Conservation (phyloP, 75 land plant genomes). For the Sequoia sempervirens region DNA sequence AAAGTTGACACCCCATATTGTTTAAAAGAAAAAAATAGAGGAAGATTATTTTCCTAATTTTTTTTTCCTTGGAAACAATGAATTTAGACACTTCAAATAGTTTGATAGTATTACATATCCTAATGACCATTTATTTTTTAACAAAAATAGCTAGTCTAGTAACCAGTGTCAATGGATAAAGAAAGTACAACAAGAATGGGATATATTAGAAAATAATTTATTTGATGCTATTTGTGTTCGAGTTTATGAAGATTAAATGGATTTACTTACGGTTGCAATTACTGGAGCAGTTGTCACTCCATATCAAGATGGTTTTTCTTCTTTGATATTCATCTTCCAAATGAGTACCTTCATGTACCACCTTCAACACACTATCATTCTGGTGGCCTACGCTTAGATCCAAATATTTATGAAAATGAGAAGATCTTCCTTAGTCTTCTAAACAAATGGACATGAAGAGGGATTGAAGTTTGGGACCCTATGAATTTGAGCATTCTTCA, state of each 20-base stretch:
- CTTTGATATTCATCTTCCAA: conserved; percentile 83
- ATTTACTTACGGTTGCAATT: conserved; percentile 81
- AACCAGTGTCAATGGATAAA: conserved; percentile 67
- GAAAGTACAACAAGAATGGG: conserved; percentile 94
- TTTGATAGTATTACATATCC: conserved; percentile 78
- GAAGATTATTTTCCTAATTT: background rate
- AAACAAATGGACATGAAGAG: conserved; percentile 89
- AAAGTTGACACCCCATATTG: background rate
- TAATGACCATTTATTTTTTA: conserved; percentile 63
- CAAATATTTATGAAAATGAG: conserved; percentile 89
- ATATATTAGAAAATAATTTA: conserved; percentile 81
- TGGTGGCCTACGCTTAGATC: conserved; percentile 84
- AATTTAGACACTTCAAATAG: conserved; percentile 40
- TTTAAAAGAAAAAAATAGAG: background rate
- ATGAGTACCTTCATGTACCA: conserved; percentile 73
- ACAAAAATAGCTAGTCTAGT: conserved; percentile 35
- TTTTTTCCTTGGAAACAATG: background rate
- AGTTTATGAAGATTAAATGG: conserved; percentile 87
- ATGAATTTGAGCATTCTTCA: conserved; percentile 78
- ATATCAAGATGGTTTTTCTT: conserved; percentile 94
- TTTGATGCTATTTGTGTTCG: conserved; percentile 75
- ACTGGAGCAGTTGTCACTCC: conserved; percentile 86
- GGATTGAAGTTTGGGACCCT: conserved; percentile 83
- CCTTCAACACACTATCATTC: conserved; percentile 87
- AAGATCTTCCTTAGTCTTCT: conserved; percentile 90